Base-by-base conservation (phyloP, 176 grass and related monocot genomes). In the Avena atlantica region DNA sequence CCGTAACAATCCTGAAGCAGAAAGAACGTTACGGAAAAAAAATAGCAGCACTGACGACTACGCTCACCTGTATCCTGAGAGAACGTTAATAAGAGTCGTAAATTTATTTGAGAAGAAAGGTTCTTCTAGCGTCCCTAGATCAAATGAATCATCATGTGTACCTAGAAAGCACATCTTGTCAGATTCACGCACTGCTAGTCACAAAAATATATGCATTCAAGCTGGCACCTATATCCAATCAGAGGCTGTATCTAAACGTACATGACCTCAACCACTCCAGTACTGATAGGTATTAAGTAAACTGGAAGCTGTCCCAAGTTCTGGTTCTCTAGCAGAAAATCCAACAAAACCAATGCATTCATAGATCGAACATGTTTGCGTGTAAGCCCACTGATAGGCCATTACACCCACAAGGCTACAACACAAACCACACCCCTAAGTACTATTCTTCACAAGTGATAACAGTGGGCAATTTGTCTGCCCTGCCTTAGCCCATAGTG, bases 91-190 rank as follows among this genome's bases (percentile, higher is more conserved):
- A 81, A 98, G 96, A 85, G 66, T 79, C 45, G 50, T 57, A 74
- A 98, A 72, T 65, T 98, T 98, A 80, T 95, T 86, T 68, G 96
- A 98, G 93, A 94, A 92, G 83, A 98, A 98, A 78, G 96, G 96
- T 68, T 95, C 95, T 90, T 98, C 85, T 51, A 95, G 52, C 4
- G 71, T 91, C 84, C 92, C 88, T 42, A 87, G 83, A 80, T 65
- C 27, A 87, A 92, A 70, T 40, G 81, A 94, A 88, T 89, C 86
- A 50, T 78, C 78, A 64, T 70, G 72, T 2, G 70, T 47, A 86
- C 91, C 96, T 95, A 89, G 31, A 55, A 87, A 68, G 48, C 27
- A 80, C 17, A 10, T 59, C 21, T 80, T 74, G 37, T 76, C 25
- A 87, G 68, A 84, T 65, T 84, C 60, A 49, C 21, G 9, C 60